Conservation (phyloP, 139 green algal genomes). For the Nannochloris sp. region DNA sequence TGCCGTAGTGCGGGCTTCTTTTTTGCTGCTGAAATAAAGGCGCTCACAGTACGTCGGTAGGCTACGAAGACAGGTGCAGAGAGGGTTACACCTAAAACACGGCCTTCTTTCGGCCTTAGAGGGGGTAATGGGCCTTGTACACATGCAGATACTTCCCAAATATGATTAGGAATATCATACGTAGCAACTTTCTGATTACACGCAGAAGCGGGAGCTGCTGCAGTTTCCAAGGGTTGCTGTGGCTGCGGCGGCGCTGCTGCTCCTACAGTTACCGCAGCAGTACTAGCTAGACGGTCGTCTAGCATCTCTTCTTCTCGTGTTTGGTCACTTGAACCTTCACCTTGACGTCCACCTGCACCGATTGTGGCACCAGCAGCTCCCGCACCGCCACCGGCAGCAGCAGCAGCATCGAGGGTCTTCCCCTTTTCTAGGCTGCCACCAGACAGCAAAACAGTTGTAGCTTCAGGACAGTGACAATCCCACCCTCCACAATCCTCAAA, state of each 20-base stretch:
- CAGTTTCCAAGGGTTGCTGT: too few relatives aligned
- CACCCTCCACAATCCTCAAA: constrained; percentile 9
- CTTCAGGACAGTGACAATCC: constrained; percentile 3
- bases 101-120: not conserved
- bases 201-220: too few relatives aligned
- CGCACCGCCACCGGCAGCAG: not conserved
- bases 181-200: too few relatives aligned
- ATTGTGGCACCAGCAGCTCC: not conserved
- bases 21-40: not conserved
- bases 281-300: not conserved
- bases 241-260: not conserved
- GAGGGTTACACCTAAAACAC: not conserved
- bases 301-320: too few relatives aligned
- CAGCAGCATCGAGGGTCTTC: not conserved
- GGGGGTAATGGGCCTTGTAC: not conserved
- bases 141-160: not conserved
- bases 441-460: not conserved
- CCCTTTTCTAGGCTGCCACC: not conserved
- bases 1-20: not conserved
- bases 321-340: not conserved
- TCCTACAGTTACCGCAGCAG: not conserved
- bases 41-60: not conserved
- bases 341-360: not conserved
- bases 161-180: not conserved
- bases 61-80: not conserved